Conservation (phyloP, 441 rosid genomes). For the Cnidoscolus chayamansa region DNA sequence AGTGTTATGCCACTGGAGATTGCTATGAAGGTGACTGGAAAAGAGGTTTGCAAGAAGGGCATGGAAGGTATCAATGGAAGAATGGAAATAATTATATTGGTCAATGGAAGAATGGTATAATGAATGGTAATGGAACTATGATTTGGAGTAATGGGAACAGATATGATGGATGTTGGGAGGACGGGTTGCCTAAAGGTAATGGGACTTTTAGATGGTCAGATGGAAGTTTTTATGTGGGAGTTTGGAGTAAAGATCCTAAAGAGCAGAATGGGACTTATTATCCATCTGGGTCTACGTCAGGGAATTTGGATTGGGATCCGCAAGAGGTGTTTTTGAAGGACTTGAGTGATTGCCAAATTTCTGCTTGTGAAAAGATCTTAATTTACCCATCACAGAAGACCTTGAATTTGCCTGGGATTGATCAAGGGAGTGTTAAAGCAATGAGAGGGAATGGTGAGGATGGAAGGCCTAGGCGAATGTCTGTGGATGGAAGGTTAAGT, state of each 20-base stretch:
- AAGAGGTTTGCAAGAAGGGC: conserved; percentile 75
- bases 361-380: conserved; percentile 52
- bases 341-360: conserved; percentile 49
- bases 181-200: conserved; percentile 78
- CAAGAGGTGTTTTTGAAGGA: conserved; percentile 55
- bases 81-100: conserved; percentile 74
- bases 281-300: conserved; percentile 50
- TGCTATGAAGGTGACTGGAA: conserved; percentile 87
- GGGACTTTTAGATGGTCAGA: conserved; percentile 75
- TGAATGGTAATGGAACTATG: conserved; percentile 79
- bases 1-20: conserved; percentile 69
- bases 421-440: conserved; percentile 30
- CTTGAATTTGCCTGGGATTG: conserved; percentile 46
- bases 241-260: conserved; percentile 80
- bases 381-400: conserved; percentile 80
- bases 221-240: conserved; percentile 81
- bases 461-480: conserved; percentile 43
- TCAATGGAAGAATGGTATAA: conserved; percentile 70
- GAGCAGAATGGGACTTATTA: conserved; percentile 79
- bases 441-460: conserved; percentile 28
- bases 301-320: conserved; percentile 69
- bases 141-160: conserved; percentile 74
- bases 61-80: conserved; percentile 86
- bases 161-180: conserved; percentile 93
- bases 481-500: conserved; percentile 64